Conservation (phyloP, 2,329 filamentous ascomycete species). For the Lachnellula subtilissima region DNA sequence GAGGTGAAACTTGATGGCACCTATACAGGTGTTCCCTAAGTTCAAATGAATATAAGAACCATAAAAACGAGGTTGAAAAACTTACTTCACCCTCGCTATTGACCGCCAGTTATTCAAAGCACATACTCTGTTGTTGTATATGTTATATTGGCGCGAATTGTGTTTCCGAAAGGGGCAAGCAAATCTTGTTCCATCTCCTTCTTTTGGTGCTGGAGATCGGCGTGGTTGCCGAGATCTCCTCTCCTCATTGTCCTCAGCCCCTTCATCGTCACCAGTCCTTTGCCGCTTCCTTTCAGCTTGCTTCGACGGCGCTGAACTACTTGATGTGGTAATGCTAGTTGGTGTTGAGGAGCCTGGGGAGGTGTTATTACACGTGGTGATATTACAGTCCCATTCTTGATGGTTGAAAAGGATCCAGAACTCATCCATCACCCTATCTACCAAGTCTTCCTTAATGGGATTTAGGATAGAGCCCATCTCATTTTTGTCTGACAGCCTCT, state of each 20-base stretch:
- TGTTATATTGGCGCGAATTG: slow-evolving; percentile 13
- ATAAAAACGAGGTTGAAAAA: not conserved
- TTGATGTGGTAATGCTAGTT: not conserved
- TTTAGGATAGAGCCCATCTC: slow-evolving; percentile 20
- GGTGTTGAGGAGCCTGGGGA: slow-evolving; percentile 33
- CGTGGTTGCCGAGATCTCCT: slow-evolving; percentile 1
- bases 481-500: not conserved
- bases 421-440: slow-evolving; percentile 13
- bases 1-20: slow-evolving; percentile 9
- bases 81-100: slow-evolving; percentile 16
- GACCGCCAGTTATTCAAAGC: slow-evolving; percentile 7
- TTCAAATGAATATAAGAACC: not conserved
- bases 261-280: slow-evolving; percentile 2
- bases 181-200: slow-evolving; percentile 4
- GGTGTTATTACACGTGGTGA: slow-evolving; percentile 35
- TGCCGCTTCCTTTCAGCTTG: slow-evolving; percentile 8
- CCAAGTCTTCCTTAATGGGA: slow-evolving; percentile 2
- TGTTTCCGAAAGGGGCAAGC: slow-evolving; percentile 20
- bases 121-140: slow-evolving; percentile 9
- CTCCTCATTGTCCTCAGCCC: not conserved
- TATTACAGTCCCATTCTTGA: slow-evolving; percentile 33
- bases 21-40: slow-evolving; percentile 16
- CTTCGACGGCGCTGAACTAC: not conserved
- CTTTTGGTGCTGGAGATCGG: not conserved
- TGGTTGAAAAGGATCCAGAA: slow-evolving; percentile 13